Conservation (phyloP, 352 stramenopile species). For the Albugo candida region DNA sequence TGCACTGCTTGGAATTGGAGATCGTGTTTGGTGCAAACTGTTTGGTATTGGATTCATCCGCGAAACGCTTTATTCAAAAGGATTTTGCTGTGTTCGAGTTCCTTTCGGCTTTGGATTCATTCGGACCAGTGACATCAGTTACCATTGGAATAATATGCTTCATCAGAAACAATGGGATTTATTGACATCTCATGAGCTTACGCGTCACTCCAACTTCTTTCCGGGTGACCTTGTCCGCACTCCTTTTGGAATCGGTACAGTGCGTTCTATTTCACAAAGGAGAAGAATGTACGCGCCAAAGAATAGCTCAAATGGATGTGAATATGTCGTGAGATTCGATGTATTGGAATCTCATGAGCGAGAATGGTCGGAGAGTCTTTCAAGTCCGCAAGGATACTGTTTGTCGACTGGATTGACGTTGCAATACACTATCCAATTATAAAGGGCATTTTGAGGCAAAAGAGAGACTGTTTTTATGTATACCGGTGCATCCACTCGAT, state of each 20-base stretch:
- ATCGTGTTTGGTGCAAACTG: slow-evolving; percentile 21
- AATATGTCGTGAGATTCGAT: too few species aligned
- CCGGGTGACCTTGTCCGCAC: slow-evolving; percentile 39
- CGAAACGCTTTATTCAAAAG: slow-evolving; percentile 30
- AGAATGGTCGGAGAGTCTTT: too few species aligned
- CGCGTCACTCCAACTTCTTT: slow-evolving; percentile 3
- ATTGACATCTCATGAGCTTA: slow-evolving; percentile 12
- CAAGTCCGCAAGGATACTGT: too few species aligned
- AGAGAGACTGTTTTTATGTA: too few species aligned
- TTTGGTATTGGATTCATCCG: slow-evolving; percentile 48
- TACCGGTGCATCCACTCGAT: too few species aligned
- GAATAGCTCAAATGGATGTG: too few species aligned
- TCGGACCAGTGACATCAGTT: slow-evolving; percentile 23
- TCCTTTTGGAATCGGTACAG: slow-evolving; percentile 35
- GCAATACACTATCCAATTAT: too few species aligned
- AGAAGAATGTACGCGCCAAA: too few species aligned
- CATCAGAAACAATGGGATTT: slow-evolving; percentile 16
- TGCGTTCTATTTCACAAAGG: slow-evolving; percentile 13
- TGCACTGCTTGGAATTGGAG: slow-evolving; percentile 23
- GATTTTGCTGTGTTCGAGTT: slow-evolving; percentile 42
- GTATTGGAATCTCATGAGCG: too few species aligned
- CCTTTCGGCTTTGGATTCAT: slow-evolving; percentile 36
- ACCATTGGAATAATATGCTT: neutral
- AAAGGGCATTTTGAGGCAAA: too few species aligned
- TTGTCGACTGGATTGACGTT: too few species aligned